These are phyloP conservation scores for Ustilago crameri DNA, from an alignment of 1,284 basidiomycete species.

Conservation along the genomic window DNA sequence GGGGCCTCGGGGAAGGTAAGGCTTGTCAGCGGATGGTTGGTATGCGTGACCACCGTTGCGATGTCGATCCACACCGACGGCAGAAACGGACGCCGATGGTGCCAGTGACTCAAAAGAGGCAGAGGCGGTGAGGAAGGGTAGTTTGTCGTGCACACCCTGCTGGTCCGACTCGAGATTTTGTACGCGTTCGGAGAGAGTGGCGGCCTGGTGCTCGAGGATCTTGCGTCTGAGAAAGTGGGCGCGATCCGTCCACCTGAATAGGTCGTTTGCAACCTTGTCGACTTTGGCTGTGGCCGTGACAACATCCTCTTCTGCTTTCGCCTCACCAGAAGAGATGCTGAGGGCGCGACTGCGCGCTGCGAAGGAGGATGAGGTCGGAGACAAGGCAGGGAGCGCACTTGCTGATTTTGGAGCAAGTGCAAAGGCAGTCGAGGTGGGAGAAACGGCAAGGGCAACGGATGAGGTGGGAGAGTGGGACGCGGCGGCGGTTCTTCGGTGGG, in stretches of 20 bases:
- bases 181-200: conserved; percentile 49
- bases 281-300: conserved; percentile 44
- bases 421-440: conserved; percentile 26
- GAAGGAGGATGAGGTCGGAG: conserved; percentile 21
- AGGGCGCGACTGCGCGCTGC: conserved; percentile 25
- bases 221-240: conserved; percentile 38
- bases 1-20: conserved; percentile 26
- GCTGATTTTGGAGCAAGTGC: background rate
- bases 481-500: conserved; percentile 43
- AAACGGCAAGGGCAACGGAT: conserved; percentile 14
- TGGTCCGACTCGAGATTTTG: conserved; percentile 46
- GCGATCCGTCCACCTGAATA: conserved; percentile 44
- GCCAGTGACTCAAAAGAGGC: conserved; percentile 44
- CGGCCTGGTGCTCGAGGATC: conserved; percentile 58
- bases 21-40: conserved; percentile 26
- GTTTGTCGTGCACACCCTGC: conserved; percentile 33
- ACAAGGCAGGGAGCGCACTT: conserved; percentile 1
- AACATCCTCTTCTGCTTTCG: conserved; percentile 53
- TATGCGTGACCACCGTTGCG: conserved; percentile 16
- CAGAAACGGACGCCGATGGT: conserved; percentile 38
- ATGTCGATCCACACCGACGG: conserved; percentile 27
- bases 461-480: conserved; percentile 26
- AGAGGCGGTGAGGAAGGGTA: conserved; percentile 36
- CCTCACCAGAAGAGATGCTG: conserved; percentile 47
- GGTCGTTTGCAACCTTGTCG: conserved; percentile 51